Conservation (phyloP, 148 eudicot genomes). For the Persicaria tinctoria region DNA sequence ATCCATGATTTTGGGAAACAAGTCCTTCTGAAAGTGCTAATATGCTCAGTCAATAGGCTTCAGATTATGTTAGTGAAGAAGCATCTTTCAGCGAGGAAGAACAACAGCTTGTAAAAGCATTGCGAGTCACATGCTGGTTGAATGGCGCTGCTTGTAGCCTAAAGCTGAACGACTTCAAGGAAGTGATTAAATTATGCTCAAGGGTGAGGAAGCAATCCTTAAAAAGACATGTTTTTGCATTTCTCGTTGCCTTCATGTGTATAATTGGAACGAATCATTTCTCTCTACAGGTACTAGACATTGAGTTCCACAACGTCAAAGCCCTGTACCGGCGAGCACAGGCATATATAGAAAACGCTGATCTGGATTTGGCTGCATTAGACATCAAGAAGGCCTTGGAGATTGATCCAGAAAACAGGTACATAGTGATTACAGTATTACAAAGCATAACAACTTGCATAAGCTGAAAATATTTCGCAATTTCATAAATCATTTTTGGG, state of each 20-base stretch:
- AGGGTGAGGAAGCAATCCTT: conserved; percentile 29
- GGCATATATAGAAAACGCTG: conserved; percentile 42
- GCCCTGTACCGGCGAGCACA: conserved; percentile 61
- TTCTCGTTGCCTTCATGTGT: background rate
- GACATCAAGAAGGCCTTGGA: conserved; percentile 65
- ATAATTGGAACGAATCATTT: background rate
- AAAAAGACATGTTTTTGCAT: background rate
- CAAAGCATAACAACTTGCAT: background rate
- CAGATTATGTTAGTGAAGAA: conserved; percentile 47
- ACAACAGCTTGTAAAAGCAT: conserved; percentile 37
- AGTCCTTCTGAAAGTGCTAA: conserved; percentile 4
- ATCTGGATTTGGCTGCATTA: conserved; percentile 44
- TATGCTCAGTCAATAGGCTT: conserved; percentile 32
- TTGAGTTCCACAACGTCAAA: conserved; percentile 49
- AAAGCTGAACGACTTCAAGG: conserved; percentile 36
- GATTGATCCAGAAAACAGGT: conserved; percentile 57
- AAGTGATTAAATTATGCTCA: conserved; percentile 48
- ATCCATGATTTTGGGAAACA: background rate
- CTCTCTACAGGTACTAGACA: conserved; percentile 38
- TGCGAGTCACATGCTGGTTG: conserved; percentile 63
- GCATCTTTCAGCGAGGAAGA: conserved; percentile 34
- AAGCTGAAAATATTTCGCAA: background rate
- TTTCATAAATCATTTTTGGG: background rate
- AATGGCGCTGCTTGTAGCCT: conserved; percentile 58
- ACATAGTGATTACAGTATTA: background rate